Evolutionary conservation across 2,329 filamentous ascomycete species (phyloP), one percentile per base, ranked within the genome.

Genomic region (Mariannaea sp.): DNA sequence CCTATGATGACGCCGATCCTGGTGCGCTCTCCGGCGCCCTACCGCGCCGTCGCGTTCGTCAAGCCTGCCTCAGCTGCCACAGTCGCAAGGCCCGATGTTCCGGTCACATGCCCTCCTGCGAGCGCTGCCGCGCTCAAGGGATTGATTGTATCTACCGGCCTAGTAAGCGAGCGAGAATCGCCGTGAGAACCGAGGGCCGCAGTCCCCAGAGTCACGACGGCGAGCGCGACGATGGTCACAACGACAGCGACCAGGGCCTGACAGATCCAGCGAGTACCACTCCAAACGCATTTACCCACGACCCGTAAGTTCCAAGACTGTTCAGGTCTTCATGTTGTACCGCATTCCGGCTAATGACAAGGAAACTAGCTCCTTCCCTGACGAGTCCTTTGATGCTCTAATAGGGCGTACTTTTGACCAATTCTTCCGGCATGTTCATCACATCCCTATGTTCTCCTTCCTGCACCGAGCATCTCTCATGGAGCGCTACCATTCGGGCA

Each of bases 371-470:
- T 53, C 66, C 20, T 68, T 65, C 27, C 68, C 65, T 13, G 73
- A 80, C 62, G 75, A 77, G 56, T 71, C 72, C 40, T 70, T 79
- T 58, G 79, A 82, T 60, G 70, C 75, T 17, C 65, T 83, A 20
- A 79, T 81, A 33, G 71, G 76, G 43, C 76, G 76, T 32, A 80
- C 80, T 5, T 81, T 84, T 58, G 80, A 80, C 60, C 77, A 78
- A 59, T 84, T 82, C 69, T 84, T 84, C 65, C 77, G 78, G 35
- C 78, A 83, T 62, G 75, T 84, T 33, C 80, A 84, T 67, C 81
- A 84, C 56, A 80, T 84, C 45, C 80, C 81, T 38, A 80, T 81
- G 60, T 81, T 80, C 69, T 81, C 80, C 9, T 84, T 84, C 51
- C 68, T 84, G 13, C 81, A 84, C 60, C 79, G 80, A 20, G 80